Percentiles rank a stretch among this genome's conserved stretches.
Evolutionary conservation across 129 eudicot genomes (phyloP).

Genomic region (Apium graveolens): DNA sequence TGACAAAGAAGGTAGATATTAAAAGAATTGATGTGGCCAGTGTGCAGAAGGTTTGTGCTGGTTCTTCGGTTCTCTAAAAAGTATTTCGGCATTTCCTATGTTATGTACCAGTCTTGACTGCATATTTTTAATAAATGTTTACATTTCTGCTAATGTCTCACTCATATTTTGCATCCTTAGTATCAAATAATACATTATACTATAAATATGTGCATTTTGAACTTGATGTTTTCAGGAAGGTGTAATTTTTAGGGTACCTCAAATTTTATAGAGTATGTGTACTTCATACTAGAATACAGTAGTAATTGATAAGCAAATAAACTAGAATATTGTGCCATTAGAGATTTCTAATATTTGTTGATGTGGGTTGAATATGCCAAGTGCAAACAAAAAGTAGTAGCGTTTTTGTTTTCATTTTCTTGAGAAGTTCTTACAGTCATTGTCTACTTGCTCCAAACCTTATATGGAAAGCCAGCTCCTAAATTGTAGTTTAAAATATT

Average conservation of each 20-base stretch:
- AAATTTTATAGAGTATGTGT: no score
- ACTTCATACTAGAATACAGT: neutral
- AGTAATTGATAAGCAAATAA: neutral
- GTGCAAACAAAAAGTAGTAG: no score
- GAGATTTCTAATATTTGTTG: neutral
- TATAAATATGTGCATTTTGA: no score
- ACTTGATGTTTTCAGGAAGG: neutral
- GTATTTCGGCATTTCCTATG: no score
- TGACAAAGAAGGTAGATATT: slow-evolving; percentile 14
- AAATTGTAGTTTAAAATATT: neutral
- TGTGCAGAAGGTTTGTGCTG: no score
- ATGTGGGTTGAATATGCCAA: neutral
- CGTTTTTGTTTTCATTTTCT: no score
- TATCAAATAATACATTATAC: no score
- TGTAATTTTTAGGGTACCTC: no score
- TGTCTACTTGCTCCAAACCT: neutral
- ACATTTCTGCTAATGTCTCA: no score
- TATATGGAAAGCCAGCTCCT: neutral
- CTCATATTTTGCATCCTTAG: no score
- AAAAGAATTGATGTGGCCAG: slow-evolving; percentile 20
- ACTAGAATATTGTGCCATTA: neutral
- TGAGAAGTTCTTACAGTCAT: no score
- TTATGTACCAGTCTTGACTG: neutral
- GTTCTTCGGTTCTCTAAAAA: no score
- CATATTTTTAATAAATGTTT: neutral